These are phyloP conservation scores for Santalum album DNA, from an alignment of 164 flowering plant species.

Conservation along the genomic window DNA sequence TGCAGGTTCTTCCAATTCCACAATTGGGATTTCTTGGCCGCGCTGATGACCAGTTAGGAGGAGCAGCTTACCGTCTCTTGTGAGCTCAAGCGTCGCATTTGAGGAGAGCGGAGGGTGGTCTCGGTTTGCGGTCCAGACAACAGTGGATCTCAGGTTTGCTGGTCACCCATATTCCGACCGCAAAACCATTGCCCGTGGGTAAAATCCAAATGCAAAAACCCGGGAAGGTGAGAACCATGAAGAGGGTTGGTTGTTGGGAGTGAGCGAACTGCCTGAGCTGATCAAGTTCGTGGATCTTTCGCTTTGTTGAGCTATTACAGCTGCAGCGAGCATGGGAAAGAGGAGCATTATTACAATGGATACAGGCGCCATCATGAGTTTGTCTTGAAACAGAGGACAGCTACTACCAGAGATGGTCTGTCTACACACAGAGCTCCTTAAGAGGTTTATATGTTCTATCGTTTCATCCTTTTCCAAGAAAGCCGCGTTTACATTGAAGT, in stretches of 20 bases:
- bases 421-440: too few relatives aligned
- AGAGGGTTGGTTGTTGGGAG: slow-evolving; percentile 1
- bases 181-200: neutral
- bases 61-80: slow-evolving; percentile 12
- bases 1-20: neutral
- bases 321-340: too few relatives aligned
- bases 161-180: slow-evolving; percentile 5
- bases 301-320: too few relatives aligned
- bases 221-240: too few relatives aligned
- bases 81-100: slow-evolving; percentile 19
- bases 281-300: neutral
- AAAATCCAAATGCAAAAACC: slow-evolving; percentile 6
- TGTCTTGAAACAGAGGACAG: too few relatives aligned
- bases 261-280: slow-evolving; percentile 5
- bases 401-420: too few relatives aligned
- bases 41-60: slow-evolving; percentile 10
- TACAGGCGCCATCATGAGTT: too few relatives aligned
- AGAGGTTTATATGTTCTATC: too few relatives aligned
- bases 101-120: neutral
- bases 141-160: neutral
- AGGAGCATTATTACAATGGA: too few relatives aligned
- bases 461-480: too few relatives aligned
- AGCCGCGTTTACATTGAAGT: too few relatives aligned
- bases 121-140: slow-evolving; percentile 7
- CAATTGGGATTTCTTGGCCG: neutral